Percentiles rank a stretch among this genome's conserved stretches.
Evolutionary conservation across 2,329 filamentous ascomycete species (phyloP).

Genomic region (Magnaporthiopsis incrustans): DNA sequence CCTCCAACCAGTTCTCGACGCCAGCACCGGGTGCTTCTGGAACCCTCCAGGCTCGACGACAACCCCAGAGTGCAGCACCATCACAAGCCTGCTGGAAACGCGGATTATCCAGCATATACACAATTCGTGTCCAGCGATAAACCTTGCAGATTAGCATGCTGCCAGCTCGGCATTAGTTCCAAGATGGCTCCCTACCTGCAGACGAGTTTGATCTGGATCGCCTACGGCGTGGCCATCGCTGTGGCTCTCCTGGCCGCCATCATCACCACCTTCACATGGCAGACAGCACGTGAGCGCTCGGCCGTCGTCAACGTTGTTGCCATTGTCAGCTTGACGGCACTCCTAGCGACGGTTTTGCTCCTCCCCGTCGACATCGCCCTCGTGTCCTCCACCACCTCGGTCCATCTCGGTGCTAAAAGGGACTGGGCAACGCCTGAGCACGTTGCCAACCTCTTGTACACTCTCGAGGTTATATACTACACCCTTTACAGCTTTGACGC

Average conservation of each 20-base stretch:
- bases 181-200: slow-evolving; percentile 52
- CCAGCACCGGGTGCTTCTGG: neutral
- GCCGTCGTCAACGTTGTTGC: slow-evolving; percentile 74
- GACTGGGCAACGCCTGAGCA: slow-evolving; percentile 85
- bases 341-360: slow-evolving; percentile 86
- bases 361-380: slow-evolving; percentile 93
- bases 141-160: neutral
- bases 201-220: slow-evolving; percentile 87
- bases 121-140: neutral
- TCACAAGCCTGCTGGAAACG: neutral
- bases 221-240: slow-evolving; percentile 76
- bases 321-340: slow-evolving; percentile 75
- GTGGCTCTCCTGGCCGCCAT: slow-evolving; percentile 70
- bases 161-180: neutral
- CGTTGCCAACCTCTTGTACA: slow-evolving; percentile 69
- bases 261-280: slow-evolving; percentile 87
- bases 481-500: slow-evolving; percentile 86
- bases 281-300: slow-evolving; percentile 79
- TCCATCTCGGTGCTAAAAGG: slow-evolving; percentile 74
- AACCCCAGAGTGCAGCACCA: neutral
- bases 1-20: neutral
- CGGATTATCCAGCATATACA: neutral
- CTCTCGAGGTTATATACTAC: slow-evolving; percentile 87
- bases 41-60: neutral
- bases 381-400: slow-evolving; percentile 77